phyloP scores from a whole-genome alignment of 2,329 filamentous ascomycete genomes.

The Paecilomyces niveus region DNA sequence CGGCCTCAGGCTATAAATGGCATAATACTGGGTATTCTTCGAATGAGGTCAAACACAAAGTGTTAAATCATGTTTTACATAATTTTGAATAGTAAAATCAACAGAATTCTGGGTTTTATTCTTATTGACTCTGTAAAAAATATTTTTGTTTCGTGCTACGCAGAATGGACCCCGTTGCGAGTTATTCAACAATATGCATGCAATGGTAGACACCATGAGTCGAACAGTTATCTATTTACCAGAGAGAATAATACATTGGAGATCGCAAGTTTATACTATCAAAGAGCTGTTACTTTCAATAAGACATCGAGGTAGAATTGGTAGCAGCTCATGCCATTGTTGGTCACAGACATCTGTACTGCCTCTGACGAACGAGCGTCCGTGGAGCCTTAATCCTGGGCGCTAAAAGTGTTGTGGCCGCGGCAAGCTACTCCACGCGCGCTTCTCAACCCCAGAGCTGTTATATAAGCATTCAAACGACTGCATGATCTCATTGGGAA shows the following conservation, averaged over 20 bases:
- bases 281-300: neutral
- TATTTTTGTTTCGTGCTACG: too few relatives aligned
- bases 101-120: too few relatives aligned
- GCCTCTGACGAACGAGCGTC: neutral
- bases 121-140: too few relatives aligned
- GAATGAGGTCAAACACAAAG: neutral
- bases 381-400: neutral
- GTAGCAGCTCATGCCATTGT: neutral
- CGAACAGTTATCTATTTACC: too few relatives aligned
- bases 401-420: neutral
- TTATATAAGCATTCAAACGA: neutral
- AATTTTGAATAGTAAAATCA: too few relatives aligned
- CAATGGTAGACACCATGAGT: too few relatives aligned
- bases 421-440: neutral
- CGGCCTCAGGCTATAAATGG: slow-evolving; percentile 2
- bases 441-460: neutral
- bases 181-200: too few relatives aligned
- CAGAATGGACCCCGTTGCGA: too few relatives aligned
- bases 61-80: neutral
- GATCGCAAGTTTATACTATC: too few relatives aligned
- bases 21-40: neutral
- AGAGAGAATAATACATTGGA: too few relatives aligned
- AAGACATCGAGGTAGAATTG: neutral
- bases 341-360: neutral
- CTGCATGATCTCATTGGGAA: neutral